Evolutionary conservation across 1,284 basidiomycete species (phyloP).

Genomic region (Cutaneotrichosporon sp.): DNA sequence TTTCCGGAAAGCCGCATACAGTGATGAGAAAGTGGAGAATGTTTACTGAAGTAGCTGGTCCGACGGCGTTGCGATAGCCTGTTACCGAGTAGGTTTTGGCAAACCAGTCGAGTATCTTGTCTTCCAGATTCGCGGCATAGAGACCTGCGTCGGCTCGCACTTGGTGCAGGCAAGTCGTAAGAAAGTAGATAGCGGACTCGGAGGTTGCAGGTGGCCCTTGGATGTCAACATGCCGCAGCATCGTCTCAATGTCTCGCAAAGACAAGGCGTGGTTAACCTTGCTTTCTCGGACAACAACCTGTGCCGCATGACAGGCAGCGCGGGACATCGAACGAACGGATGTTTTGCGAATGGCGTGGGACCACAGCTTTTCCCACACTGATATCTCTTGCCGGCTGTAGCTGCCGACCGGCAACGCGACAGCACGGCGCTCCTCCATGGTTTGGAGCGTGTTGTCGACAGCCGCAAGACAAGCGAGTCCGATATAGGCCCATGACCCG

Average conservation of each 20-base stretch:
- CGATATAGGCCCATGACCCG: constrained; percentile 77
- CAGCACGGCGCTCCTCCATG: too few species aligned
- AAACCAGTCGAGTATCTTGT: constrained; percentile 77
- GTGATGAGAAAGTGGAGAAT: constrained; percentile 60
- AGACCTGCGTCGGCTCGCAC: constrained; percentile 72
- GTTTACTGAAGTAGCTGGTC: constrained; percentile 55
- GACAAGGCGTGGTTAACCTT: constrained; percentile 57
- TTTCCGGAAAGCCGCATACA: constrained; percentile 54
- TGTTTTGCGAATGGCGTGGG: constrained; percentile 67
- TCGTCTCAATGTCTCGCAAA: constrained; percentile 63
- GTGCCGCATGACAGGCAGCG: constrained; percentile 71
- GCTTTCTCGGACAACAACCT: constrained; percentile 50
- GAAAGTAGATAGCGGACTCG: constrained; percentile 78
- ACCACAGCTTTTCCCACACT: constrained; percentile 74
- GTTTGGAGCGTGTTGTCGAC: constrained; percentile 1
- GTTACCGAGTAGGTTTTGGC: constrained; percentile 50
- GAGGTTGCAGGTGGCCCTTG: constrained; percentile 78
- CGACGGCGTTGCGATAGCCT: constrained; percentile 51
- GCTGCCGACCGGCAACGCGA: too few species aligned
- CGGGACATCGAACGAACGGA: constrained; percentile 64
- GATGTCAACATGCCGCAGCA: constrained; percentile 73
- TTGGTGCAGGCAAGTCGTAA: constrained; percentile 61
- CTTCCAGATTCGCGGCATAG: constrained; percentile 72
- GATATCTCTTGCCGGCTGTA: constrained; percentile 7
- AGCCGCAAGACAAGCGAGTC: constrained; percentile 56